Percentiles rank a stretch among this genome's conserved stretches.
phyloP scores from a whole-genome alignment of 2,329 filamentous ascomycete genomes.

The Colletotrichum lini region DNA sequence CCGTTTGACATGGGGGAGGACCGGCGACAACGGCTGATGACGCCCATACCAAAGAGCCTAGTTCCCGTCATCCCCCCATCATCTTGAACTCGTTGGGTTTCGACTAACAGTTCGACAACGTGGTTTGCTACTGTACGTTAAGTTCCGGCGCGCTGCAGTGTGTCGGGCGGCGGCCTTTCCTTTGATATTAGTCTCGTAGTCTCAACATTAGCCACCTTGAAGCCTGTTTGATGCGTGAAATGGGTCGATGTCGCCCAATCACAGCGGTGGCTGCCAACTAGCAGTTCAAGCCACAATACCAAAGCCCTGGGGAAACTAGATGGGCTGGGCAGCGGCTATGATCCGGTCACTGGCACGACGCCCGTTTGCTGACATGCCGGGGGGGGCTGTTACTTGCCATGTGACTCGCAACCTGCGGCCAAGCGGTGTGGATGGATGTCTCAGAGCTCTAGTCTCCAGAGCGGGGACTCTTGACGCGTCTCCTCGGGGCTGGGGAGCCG shows the following conservation, averaged over 20 bases:
- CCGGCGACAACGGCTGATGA: neutral
- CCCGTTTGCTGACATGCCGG: slow-evolving; percentile 26
- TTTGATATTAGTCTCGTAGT: neutral
- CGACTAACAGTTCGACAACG: neutral
- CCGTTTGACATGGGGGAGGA: neutral
- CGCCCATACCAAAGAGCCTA: neutral
- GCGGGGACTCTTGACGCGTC: slow-evolving; percentile 26
- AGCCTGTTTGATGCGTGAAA: slow-evolving; percentile 24
- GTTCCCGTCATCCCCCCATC: slow-evolving; percentile 29
- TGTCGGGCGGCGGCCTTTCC: neutral
- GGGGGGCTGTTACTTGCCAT: slow-evolving; percentile 41
- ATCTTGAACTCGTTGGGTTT: neutral
- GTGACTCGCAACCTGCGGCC: slow-evolving; percentile 39
- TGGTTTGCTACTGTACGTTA: neutral
- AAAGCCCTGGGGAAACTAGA: slow-evolving; percentile 21
- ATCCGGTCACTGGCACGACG: slow-evolving; percentile 31
- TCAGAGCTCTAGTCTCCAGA: slow-evolving; percentile 19
- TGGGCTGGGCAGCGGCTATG: slow-evolving; percentile 22
- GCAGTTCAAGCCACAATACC: slow-evolving; percentile 36
- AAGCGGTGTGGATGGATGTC: slow-evolving; percentile 42
- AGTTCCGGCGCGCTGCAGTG: neutral
- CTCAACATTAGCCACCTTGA: slow-evolving; percentile 9
- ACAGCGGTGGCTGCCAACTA: slow-evolving; percentile 5
- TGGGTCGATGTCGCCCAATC: slow-evolving; percentile 15
- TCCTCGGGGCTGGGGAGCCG: slow-evolving; percentile 4